phyloP scores from a whole-genome alignment of 129 eudicot species.

The Centella asiatica region DNA sequence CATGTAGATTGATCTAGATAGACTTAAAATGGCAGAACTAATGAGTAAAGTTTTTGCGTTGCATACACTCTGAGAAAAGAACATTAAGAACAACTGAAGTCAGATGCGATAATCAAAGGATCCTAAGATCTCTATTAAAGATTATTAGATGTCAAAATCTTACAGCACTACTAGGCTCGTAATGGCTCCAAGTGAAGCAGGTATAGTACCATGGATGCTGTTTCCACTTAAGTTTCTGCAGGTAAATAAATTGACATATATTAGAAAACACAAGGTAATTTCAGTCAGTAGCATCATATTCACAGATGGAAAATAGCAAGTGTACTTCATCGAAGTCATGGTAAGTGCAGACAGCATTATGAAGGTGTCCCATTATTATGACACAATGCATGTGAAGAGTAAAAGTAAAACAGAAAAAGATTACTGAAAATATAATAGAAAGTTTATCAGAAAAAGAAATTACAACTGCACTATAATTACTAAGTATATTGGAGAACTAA shows the following conservation, averaged over 20 bases:
- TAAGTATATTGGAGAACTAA: neutral
- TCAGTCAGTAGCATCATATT: too few species aligned
- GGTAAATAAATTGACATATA: conserved; percentile 8
- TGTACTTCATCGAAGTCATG: neutral
- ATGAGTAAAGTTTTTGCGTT: neutral
- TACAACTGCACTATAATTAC: neutral
- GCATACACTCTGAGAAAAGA: neutral
- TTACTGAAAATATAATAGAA: neutral
- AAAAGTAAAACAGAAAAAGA: neutral
- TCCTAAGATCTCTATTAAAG: neutral
- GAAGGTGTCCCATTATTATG: too few species aligned
- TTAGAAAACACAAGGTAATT: too few species aligned
- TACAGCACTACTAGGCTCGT: conserved; percentile 58
- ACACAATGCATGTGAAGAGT: neutral
- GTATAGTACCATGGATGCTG: conserved; percentile 78
- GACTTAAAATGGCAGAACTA: neutral
- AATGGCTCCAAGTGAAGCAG: conserved; percentile 74
- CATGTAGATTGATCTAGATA: neutral
- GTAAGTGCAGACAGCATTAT: neutral
- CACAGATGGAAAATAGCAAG: neutral
- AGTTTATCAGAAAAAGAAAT: neutral
- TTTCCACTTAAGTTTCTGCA: conserved; percentile 93
- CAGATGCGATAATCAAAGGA: neutral
- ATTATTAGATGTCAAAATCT: conserved; percentile 18
- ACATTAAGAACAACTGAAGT: neutral